Evolutionary conservation across 2,329 filamentous ascomycete species (phyloP), one percentile per base, ranked within the genome.

Genomic region (Fusarium multiceps): DNA sequence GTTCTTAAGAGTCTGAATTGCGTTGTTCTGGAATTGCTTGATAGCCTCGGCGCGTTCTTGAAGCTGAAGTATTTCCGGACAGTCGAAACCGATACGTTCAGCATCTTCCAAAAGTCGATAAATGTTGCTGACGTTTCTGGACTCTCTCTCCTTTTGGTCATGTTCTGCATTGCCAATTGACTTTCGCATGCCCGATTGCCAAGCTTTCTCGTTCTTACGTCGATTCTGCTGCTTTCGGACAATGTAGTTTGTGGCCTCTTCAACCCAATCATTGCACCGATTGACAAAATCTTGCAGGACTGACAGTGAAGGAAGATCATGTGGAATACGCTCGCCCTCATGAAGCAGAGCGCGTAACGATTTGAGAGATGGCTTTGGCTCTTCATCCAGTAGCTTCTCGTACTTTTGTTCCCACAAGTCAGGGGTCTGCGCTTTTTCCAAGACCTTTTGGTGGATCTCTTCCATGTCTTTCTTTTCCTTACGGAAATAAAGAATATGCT

Each of bases 201-300:
- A 96, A 46, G 88, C 88, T 77, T 93, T 96, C 76, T 98, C 95
- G 79, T 92, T 97, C 82, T 98, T 98, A 66, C 95, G 93, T 68
- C 96, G 92, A 77, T 97, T 97, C 81, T 98, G 95, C 82, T 98
- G 95, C 83, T 99, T 99, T 74, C 96, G 92, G 63, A 96, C 94
- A 76, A 94, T 97, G 83, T 97, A 99, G 78, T 92, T 94, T 76
- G 93, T 96, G 71, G 96, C 96, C 82, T 98, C 95, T 76, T 98
- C 96, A 68, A 98, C 93, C 92, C 97, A 98, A 78, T 97, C 94
- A 80, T 97, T 97, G 84, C 96, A 98, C 76, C 93, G 91, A 74
- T 97, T 94, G 79, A 99, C 96, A 82, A 97, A 99, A 72, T 91
- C 88, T 81, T 90, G 92, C 73, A 99, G 86, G 74, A 93, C 88